A percentile compares a stretch with the other conserved stretches of the same genome.
phyloP scores from a whole-genome alignment of 169 alveolate genomes.

The Theileria luwenshuni region DNA sequence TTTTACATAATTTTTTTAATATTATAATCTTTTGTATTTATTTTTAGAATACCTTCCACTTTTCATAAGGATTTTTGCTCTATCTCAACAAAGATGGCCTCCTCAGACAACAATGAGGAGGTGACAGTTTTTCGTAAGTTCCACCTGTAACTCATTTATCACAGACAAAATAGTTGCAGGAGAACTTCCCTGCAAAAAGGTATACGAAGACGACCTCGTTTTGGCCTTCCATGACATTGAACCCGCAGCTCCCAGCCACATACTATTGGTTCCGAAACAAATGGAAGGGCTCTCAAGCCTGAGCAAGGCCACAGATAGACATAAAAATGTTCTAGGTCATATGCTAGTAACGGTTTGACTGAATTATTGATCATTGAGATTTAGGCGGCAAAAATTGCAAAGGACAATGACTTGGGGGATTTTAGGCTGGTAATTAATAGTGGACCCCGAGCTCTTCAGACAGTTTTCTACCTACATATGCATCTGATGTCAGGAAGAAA shows the following conservation, averaged over 20 bases:
- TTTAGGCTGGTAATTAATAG: slow-evolving; percentile 90
- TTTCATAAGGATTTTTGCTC: background rate
- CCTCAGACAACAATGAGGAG: background rate
- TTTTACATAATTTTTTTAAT: background rate
- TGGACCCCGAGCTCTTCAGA: slow-evolving; percentile 88
- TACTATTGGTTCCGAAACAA: slow-evolving; percentile 89
- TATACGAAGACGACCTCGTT: slow-evolving; percentile 70
- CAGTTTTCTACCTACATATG: slow-evolving; percentile 89
- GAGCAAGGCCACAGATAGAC: slow-evolving; percentile 83
- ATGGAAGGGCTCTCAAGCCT: slow-evolving; percentile 86
- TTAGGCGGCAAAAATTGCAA: slow-evolving; percentile 84
- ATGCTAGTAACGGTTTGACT: slow-evolving; percentile 79
- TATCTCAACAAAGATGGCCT: background rate
- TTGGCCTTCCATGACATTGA: slow-evolving; percentile 89
- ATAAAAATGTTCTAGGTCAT: slow-evolving; percentile 87
- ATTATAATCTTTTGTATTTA: slow-evolving; percentile 5
- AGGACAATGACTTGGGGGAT: slow-evolving; percentile 82
- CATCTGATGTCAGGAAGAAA: slow-evolving; percentile 84
- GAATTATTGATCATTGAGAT: background rate
- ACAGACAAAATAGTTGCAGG: slow-evolving; percentile 57
- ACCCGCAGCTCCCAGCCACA: slow-evolving; percentile 92
- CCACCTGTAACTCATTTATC: background rate
- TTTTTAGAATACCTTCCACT: background rate
- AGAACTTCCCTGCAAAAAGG: slow-evolving; percentile 60
- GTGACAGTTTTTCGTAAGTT: slow-evolving; percentile 35